These are phyloP conservation scores for Sporothrix mexicana DNA, from an alignment of 2,329 filamentous ascomycete species.

Conservation along the genomic window DNA sequence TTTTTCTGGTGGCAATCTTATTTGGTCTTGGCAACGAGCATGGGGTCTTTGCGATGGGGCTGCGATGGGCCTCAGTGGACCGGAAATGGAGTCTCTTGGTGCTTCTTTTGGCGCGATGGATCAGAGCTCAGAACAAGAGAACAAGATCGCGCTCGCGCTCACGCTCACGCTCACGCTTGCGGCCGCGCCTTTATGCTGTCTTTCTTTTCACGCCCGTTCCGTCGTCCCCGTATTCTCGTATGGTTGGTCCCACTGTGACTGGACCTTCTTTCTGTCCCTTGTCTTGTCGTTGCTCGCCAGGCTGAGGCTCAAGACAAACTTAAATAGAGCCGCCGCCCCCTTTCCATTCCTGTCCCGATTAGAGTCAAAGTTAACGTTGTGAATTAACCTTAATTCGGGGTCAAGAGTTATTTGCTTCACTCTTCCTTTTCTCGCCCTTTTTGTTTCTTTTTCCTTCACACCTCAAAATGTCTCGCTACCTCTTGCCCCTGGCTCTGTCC, in stretches of 20 bases:
- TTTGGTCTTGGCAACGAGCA: conserved; percentile 18
- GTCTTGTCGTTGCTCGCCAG: neutral
- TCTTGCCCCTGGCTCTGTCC: conserved; percentile 33
- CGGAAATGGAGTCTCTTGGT: neutral
- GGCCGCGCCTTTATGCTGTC: neutral
- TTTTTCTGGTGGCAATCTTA: conserved; percentile 18
- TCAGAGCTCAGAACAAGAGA: neutral
- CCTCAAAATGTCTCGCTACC: conserved; percentile 24
- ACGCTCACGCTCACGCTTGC: neutral
- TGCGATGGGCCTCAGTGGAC: no score
- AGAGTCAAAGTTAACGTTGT: neutral
- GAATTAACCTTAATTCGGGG: conserved; percentile 11
- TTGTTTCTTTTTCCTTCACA: neutral
- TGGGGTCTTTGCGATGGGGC: neutral
- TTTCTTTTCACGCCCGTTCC: neutral
- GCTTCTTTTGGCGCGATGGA: neutral
- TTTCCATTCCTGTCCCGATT: conserved; percentile 1
- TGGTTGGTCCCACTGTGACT: conserved; percentile 4
- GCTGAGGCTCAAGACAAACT: neutral
- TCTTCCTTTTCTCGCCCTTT: neutral
- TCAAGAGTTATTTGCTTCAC: neutral
- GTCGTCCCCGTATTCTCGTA: conserved; percentile 1
- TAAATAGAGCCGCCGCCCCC: conserved; percentile 19
- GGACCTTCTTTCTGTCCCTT: neutral
- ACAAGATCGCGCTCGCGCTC: neutral